Base-by-base conservation (phyloP, 352 stramenopile genomes). In the Aphanomyces cochlioides region DNA sequence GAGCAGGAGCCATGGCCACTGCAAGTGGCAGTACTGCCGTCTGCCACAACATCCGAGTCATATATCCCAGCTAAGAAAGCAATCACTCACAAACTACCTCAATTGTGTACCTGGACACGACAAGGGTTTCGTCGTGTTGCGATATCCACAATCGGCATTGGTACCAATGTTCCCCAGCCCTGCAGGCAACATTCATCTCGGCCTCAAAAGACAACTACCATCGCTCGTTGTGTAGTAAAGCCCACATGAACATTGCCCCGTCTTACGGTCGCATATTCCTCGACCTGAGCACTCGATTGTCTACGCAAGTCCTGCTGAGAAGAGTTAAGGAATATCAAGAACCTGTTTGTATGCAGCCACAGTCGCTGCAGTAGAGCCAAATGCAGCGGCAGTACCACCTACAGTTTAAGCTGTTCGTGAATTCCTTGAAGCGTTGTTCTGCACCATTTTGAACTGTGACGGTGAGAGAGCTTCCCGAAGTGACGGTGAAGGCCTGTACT, bases 271-370 rank as follows among this genome's bases (percentile, higher is more conserved):
- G 66, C 85, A 91, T 3, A 64, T 65, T 0, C 85, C 85, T 47
- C 85, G 78, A 28, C 79, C 77, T 12, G 85, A 90, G 53, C 85
- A 92, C 47, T 74, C 66, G 8, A 87, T 66, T 81, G 83, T 91
- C 85, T 92, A 56, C 4, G 34, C 7, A 47, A n/a, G 38, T 50
- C 34, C 38, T 3, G 10, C 6, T 47, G 53, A 36, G 38, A 5
- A 63, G 10, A 45, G 57, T 56, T 7, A 68, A 19, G 43, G 38
- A 53, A 41, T 7, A 69, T 0, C 19, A 1, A 57, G 17, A 41
- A 88, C 84, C 81, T 90, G 81, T 77, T 89, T 90, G 5, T 78
- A 88, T 40, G 81, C 83, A n/a, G 57, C 67, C 28, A 73, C 66
- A 12, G 84, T 92, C 3, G 64, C 56, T 43, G 56, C 60, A 28